Percentiles rank a stretch among this genome's conserved stretches.
These are phyloP conservation scores for Eucalyptus victrix DNA, from an alignment of 345 rosid genomes.

Conservation along the genomic window DNA sequence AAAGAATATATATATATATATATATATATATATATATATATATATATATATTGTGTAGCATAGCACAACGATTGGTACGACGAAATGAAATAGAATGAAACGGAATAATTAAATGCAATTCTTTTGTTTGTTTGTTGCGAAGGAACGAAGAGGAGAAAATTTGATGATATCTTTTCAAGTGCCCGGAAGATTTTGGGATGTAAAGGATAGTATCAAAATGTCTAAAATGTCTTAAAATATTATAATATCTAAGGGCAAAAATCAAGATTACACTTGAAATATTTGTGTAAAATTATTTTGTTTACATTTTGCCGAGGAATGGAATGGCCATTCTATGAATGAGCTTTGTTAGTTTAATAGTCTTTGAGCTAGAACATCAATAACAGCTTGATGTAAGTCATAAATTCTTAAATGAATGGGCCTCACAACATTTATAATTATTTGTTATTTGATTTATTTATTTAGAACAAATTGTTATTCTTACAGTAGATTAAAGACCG, in stretches of 20 bases:
- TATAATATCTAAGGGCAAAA: too few relatives aligned
- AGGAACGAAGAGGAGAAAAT: background rate
- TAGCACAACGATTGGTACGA: background rate
- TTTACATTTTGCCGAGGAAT: background rate
- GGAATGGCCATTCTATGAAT: background rate
- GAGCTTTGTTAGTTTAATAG: too few relatives aligned
- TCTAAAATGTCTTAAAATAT: too few relatives aligned
- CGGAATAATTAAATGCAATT: background rate
- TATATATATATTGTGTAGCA: background rate
- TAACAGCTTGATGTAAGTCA: too few relatives aligned
- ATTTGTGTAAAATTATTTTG: background rate
- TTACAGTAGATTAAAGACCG: too few relatives aligned
- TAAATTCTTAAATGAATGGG: too few relatives aligned
- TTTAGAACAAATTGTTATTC: too few relatives aligned
- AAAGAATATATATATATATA: background rate
- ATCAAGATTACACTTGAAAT: background rate
- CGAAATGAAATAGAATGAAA: background rate
- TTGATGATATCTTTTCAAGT: background rate
- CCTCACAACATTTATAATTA: too few relatives aligned
- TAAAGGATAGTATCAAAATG: too few relatives aligned
- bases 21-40: too few relatives aligned
- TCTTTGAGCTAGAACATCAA: too few relatives aligned
- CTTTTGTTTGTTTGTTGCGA: background rate
- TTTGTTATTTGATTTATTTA: too few relatives aligned
- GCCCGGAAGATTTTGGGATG: background rate